A percentile compares a stretch with the other conserved stretches of the same genome.
These are phyloP conservation scores for Colletotrichum horii DNA, from an alignment of 2,329 filamentous ascomycete genomes.

Conservation along the genomic window DNA sequence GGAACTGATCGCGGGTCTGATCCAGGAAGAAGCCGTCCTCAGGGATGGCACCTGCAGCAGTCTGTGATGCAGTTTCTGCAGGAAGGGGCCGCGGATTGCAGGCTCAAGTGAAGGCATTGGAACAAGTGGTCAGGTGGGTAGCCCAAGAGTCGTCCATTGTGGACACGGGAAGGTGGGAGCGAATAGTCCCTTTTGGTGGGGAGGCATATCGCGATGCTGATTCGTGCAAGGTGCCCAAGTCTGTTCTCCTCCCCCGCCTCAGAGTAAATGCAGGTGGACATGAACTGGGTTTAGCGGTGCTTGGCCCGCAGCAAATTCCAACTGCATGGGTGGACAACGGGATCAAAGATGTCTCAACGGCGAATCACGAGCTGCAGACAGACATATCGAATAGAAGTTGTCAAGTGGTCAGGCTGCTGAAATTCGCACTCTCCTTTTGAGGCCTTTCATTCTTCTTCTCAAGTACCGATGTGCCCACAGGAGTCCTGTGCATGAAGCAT, in stretches of 20 bases:
- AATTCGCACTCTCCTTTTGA: background rate
- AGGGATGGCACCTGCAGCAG: conserved; percentile 7
- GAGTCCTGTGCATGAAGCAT: background rate
- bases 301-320: conserved; percentile 9
- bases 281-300: conserved; percentile 8
- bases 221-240: background rate
- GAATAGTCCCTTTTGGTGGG: conserved; percentile 5
- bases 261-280: background rate
- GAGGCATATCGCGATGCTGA: conserved; percentile 1
- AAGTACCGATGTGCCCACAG: background rate
- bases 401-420: background rate
- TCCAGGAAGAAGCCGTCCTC: background rate
- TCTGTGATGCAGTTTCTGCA: conserved; percentile 5
- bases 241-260: conserved; percentile 6
- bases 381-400: background rate
- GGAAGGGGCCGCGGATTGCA: conserved; percentile 7
- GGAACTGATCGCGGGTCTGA: background rate
- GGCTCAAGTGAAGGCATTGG: background rate
- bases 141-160: background rate
- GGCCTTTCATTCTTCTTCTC: background rate
- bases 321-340: conserved; percentile 11
- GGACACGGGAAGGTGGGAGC: background rate
- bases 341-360: background rate
- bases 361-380: background rate
- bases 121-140: conserved; percentile 6